Evolutionary conservation across 345 rosid genomes (phyloP), one percentile per base, ranked within the genome.

Genomic region (Citrus glauca): DNA sequence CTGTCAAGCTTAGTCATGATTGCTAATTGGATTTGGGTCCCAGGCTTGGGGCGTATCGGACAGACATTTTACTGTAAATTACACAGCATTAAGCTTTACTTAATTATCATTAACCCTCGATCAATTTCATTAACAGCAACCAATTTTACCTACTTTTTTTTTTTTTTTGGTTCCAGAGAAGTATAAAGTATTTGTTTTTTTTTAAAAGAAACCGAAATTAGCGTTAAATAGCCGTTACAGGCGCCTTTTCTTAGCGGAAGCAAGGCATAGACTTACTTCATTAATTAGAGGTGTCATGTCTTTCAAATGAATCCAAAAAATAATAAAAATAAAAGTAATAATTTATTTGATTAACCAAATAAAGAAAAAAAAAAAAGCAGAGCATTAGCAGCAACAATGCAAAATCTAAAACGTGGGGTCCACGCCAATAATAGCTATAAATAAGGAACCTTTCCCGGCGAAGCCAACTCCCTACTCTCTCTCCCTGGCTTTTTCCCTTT

Each of bases 1-100:
- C 83, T 87, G 86, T 81, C 82, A 69, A 85, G 73, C 74, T 82
- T 33, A 42, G 32, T 73, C 79, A 91, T 86, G 64, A 90, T 89
- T 86, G 69, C 84, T 17, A 40, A 81, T 74, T 73, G 85, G 80
- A 69, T 57, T 78, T 71, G 85, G 80, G 72, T 53, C 83, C 78
- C 66, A 24, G 8, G 25, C 63, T 59, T 71, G 75, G 72, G 75
- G 38, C 78, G 66, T 62, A 82, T 82, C 75, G 0, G 13, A n/a
- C 75, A 11, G 13, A n/a, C 40, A 50, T 68, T 24, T 25, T 55
- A 17, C 71, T 56, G 28, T 70, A 3, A 17, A 13, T 27, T 5
- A 25, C 42, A 17, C 11, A 27, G 2, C 19, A 63, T 53, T 53
- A 62, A 11, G 4, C 42, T 28, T 24, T 59, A 60, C 5, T 61